Evolutionary conservation across 495 filamentous ascomycete species (phyloP), one percentile per base, ranked within the genome.

Genomic region (Tirmania nivea): DNA sequence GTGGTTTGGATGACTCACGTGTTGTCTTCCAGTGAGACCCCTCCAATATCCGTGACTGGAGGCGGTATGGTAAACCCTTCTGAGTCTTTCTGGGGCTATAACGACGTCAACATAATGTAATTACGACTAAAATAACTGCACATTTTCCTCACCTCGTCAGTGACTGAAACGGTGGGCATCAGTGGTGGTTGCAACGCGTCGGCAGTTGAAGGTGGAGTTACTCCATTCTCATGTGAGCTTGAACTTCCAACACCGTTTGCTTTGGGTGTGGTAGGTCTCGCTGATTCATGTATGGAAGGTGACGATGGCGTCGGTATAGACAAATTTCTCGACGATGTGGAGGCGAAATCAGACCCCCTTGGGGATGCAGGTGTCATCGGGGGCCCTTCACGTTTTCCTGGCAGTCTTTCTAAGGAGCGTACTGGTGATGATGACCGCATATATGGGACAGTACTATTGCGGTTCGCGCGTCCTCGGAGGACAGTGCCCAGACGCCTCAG

Each of bases 51-150:
- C 25, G 64, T 60, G 34, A 61, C 53, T 35, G 62, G 59, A 12
- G 62, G 62, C 9, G 59, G 62, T 45, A 65, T 65, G 31, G 62
- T 61, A 49, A 62, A 65, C 48, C 75, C 75, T 64, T 78, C 76
- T 1, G 72, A 69, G 58, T 78, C 76, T 25, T 73, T 71, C 55
- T 71, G 71, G 14, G 69, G 66, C 67, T 74, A 31, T 31, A 31
- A 31, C 3, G 25, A 31, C 21, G 19, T 54, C 10, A 53, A 52
- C 25, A 52, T 39, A 20, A 34, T 31, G 20, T 53, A 20, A 35
- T 21, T 35, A 16, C 10, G 49, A 19, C 25, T 20, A 7, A 31
- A 51, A 25, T 10, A 34, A 57, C 34, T 31, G 25, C 25, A 31
- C 25, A 31, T 31, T 31, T 7, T 7, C 25, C 25, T 31, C 25